These are phyloP conservation scores for Melastoma candidum DNA, from an alignment of 441 rosid species.

Conservation along the genomic window DNA sequence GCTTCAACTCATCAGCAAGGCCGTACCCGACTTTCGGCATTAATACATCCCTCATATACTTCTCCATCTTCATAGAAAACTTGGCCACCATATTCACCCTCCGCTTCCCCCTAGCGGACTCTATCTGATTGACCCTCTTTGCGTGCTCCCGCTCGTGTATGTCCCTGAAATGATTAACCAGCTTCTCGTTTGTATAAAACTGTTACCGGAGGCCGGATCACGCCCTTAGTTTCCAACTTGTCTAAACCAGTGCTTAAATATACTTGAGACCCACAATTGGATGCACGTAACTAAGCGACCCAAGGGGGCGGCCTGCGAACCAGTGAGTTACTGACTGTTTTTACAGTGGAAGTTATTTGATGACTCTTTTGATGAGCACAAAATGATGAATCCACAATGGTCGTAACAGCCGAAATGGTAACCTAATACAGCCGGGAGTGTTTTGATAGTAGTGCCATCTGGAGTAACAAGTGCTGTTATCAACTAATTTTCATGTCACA, in stretches of 20 bases:
- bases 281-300: constrained; percentile 49
- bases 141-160: constrained; percentile 68
- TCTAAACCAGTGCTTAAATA: too few species aligned
- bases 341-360: too few species aligned
- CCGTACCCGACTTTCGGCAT: constrained; percentile 66
- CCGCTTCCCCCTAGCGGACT: constrained; percentile 62
- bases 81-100: constrained; percentile 59
- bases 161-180: constrained; percentile 63
- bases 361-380: too few species aligned
- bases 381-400: too few species aligned
- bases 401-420: too few species aligned
- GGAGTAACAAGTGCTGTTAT: too few species aligned
- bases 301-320: too few species aligned
- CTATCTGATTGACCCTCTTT: constrained; percentile 73
- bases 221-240: constrained; percentile 48
- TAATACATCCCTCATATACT: constrained; percentile 53
- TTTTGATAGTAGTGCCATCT: too few species aligned
- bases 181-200: constrained; percentile 56
- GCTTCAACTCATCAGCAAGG: constrained; percentile 58
- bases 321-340: too few species aligned
- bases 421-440: too few species aligned
- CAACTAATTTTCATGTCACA: too few species aligned
- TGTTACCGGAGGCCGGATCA: constrained; percentile 45
- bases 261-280: constrained; percentile 10
- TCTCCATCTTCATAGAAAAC: constrained; percentile 73